Conservation (phyloP, 345 rosid genomes). For the Trapa incisa region DNA sequence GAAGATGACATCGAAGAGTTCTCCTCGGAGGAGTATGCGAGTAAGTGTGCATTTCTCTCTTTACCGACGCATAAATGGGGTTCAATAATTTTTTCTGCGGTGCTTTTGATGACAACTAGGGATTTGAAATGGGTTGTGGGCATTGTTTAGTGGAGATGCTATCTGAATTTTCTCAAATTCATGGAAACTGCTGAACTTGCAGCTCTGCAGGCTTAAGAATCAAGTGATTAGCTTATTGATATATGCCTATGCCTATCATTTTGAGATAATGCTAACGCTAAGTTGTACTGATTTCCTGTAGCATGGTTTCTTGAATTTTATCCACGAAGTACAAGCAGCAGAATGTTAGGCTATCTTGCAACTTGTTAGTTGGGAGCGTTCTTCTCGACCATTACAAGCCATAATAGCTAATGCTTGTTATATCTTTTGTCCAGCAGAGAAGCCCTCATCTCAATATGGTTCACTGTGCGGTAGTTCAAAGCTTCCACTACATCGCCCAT, state of each 20-base stretch:
- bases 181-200: neutral
- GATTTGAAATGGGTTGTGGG: neutral
- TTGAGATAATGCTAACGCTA: neutral
- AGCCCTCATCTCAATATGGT: slow-evolving; percentile 24
- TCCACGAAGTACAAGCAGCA: neutral
- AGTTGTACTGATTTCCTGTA: neutral
- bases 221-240: neutral
- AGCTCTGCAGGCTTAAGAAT: neutral
- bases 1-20: slow-evolving; percentile 80
- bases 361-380: too few species aligned
- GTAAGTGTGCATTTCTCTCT: slow-evolving; percentile 15
- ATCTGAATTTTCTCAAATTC: neutral
- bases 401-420: neutral
- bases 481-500: slow-evolving; percentile 35
- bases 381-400: neutral
- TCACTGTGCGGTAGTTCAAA: slow-evolving; percentile 58
- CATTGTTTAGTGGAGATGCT: neutral
- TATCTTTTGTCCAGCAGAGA: slow-evolving; percentile 25
- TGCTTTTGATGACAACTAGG: neutral
- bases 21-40: slow-evolving; percentile 49
- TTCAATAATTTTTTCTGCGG: neutral
- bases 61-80: neutral
- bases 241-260: neutral
- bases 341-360: neutral
- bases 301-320: neutral